Percentiles rank a stretch among this genome's conserved stretches.
Evolutionary conservation across 2,329 filamentous ascomycete species (phyloP).

Genomic region (Bipolaris oryzae): DNA sequence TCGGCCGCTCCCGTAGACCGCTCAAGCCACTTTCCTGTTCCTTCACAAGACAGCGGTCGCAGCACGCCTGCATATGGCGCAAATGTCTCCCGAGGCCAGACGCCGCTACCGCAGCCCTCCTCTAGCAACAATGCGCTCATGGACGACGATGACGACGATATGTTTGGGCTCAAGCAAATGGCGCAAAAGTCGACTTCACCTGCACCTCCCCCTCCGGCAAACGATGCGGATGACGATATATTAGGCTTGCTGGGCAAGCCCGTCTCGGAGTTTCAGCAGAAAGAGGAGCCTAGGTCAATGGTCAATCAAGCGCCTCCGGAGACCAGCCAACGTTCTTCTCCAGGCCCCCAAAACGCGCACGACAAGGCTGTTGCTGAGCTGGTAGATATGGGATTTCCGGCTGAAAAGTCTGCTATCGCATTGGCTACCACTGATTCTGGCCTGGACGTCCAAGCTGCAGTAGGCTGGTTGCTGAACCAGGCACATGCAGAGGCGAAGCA

Average conservation of each 20-base stretch:
- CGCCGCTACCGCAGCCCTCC: constrained; percentile 32
- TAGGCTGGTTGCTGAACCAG: constrained; percentile 88
- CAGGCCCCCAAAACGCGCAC: constrained; percentile 57
- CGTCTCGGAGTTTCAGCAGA: constrained; percentile 57
- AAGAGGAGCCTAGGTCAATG: constrained; percentile 23
- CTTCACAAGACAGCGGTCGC: constrained; percentile 46
- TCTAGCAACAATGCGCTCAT: constrained; percentile 45
- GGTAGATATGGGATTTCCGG: constrained; percentile 91
- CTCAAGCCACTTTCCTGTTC: constrained; percentile 64
- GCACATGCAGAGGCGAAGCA: constrained; percentile 84
- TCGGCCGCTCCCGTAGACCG: constrained; percentile 63
- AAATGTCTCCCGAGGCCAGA: constrained; percentile 35
- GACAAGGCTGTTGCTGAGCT: constrained; percentile 86
- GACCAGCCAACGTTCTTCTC: constrained; percentile 23
- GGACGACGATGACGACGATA: constrained; percentile 81
- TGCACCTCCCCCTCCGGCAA: constrained; percentile 26
- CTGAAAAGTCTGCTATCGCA: constrained; percentile 80
- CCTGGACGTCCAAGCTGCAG: constrained; percentile 81
- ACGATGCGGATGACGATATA: constrained; percentile 63
- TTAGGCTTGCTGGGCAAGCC: constrained; percentile 66
- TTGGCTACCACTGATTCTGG: constrained; percentile 80
- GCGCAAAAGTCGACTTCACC: constrained; percentile 50
- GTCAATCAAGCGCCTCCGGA: constrained; percentile 13
- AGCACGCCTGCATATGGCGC: constrained; percentile 48
- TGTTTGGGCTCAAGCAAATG: constrained; percentile 78